These are phyloP conservation scores for Tagetes patula DNA, from an alignment of 129 eudicot genomes.

Conservation along the genomic window DNA sequence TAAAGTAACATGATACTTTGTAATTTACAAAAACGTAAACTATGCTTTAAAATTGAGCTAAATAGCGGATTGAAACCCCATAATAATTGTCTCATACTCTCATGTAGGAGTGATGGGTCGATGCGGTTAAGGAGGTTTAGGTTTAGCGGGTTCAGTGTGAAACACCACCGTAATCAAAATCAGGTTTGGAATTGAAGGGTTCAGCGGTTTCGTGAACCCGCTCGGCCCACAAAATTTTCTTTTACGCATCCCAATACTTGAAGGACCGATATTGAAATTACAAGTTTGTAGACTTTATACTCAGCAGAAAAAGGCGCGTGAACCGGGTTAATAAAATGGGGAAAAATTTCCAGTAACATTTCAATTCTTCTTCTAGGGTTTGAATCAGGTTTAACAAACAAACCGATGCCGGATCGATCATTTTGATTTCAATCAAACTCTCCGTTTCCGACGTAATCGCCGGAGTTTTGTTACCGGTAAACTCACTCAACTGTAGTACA, in stretches of 20 bases:
- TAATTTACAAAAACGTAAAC: too few relatives aligned
- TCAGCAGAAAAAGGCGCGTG: slow-evolving; percentile 29
- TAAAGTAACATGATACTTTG: too few relatives aligned
- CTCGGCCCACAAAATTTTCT: too few relatives aligned
- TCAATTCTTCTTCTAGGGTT: slow-evolving; percentile 26
- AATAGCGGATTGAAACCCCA: too few relatives aligned
- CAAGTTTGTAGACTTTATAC: not conserved
- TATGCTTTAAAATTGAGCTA: too few relatives aligned
- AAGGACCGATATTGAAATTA: slow-evolving; percentile 11
- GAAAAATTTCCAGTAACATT: not conserved
- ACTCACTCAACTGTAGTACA: slow-evolving; percentile 18
- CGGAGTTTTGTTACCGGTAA: slow-evolving; percentile 19
- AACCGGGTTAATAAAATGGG: slow-evolving; percentile 19
- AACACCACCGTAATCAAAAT: too few relatives aligned
- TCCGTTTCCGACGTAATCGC: slow-evolving; percentile 6
- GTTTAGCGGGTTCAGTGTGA: too few relatives aligned
- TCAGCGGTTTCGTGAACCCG: too few relatives aligned
- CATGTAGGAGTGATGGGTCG: too few relatives aligned
- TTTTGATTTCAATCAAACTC: slow-evolving; percentile 2
- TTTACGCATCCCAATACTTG: not conserved
- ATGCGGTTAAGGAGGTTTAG: too few relatives aligned
- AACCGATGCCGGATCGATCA: slow-evolving; percentile 8
- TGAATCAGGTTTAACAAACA: slow-evolving; percentile 8
- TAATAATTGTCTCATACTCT: too few relatives aligned
- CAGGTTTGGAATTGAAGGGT: too few relatives aligned